A percentile compares a stretch with the other conserved stretches of the same genome.
Conservation (phyloP, 345 rosid genomes). For the Linum trigynum region DNA sequence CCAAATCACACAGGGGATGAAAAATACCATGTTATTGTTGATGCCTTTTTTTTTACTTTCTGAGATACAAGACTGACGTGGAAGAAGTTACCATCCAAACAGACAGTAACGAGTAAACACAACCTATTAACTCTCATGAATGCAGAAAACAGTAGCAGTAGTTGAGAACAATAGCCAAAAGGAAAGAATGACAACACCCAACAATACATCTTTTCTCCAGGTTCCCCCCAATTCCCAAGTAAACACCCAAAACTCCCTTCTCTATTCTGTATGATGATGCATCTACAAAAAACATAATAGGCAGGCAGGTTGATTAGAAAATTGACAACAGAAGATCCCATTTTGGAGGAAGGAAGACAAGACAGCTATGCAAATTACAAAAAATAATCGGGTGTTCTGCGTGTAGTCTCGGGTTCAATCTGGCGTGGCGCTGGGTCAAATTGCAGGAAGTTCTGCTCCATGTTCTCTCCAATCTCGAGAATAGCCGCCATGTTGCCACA, state of each 20-base stretch:
- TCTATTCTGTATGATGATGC: constrained; percentile 18
- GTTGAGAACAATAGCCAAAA: constrained; percentile 5
- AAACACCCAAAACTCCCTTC: constrained; percentile 15
- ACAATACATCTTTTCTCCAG: constrained; percentile 19
- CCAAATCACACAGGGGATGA: background rate
- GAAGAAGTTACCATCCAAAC: background rate
- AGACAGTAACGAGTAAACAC: background rate
- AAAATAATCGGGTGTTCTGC: constrained; percentile 8
- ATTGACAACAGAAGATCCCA: background rate
- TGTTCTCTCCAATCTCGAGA: constrained; percentile 11
- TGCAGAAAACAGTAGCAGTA: constrained; percentile 12
- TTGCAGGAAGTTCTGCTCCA: constrained; percentile 12
- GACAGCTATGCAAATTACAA: background rate
- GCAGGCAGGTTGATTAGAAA: background rate
- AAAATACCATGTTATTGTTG: constrained; percentile 23
- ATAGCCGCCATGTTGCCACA: constrained; percentile 6
- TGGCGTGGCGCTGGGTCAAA: constrained; percentile 9
- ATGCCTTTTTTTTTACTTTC: constrained; percentile 15
- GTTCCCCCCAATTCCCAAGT: constrained; percentile 20
- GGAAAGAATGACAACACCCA: constrained; percentile 25
- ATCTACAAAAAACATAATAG: constrained; percentile 31
- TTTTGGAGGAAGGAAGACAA: background rate
- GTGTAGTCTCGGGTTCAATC: constrained; percentile 8
- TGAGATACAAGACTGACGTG: constrained; percentile 15
- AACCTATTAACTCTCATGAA: constrained; percentile 26